Evolutionary conservation across 371 early-diverging fungal species (phyloP), one percentile per base, ranked within the genome.

Genomic region (Paraphysoderma sedebokerense): DNA sequence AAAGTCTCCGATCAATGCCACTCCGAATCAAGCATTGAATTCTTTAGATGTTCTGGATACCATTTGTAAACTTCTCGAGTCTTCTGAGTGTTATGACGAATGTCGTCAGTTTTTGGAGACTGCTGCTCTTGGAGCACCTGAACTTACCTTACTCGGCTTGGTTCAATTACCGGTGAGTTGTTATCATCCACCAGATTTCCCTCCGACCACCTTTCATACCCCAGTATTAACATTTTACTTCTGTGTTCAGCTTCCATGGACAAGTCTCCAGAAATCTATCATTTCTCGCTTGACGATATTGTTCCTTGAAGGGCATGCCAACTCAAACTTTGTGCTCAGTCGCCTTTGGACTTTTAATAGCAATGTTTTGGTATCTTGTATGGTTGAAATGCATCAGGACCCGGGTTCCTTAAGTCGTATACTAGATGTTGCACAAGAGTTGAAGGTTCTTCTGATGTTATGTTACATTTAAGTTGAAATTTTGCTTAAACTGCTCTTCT

Each of bases 341-440:
- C 67, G 76, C 5, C 62, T 87, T 7, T 88, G 87, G 86, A 72
- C 76, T 51, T 51, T 77, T 5, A 72, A 77, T 24, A 73, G 70
- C 4, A 60, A 63, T 0, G 54, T 82, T 17, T 62, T 84, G 20
- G 59, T 77, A 1, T 68, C 73, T 37, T 78, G 77, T 9, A 65
- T 87, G 2, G 50, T 82, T 27, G 84, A 81, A 37, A 44, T 87
- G 46, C 83, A 88, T 59, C 60, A 63, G 9, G 74, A 79, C 49
- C 86, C 87, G 49, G 73, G 78, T 13, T 66, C 79, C 1, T 56
- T 91, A 2, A 67, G 80, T 4, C 73, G 87, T 11, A 79, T 87
- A 20, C 57, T 88, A 36, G 87, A 85, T 52, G 71, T 87, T 41
- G 70, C 79, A 3, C 86, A 87, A 48, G 88, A 87, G 41, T 58